Percentiles rank a stretch among this genome's conserved stretches.
phyloP scores from a whole-genome alignment of 805 yeast species.

The Geotrichum ghanense region DNA sequence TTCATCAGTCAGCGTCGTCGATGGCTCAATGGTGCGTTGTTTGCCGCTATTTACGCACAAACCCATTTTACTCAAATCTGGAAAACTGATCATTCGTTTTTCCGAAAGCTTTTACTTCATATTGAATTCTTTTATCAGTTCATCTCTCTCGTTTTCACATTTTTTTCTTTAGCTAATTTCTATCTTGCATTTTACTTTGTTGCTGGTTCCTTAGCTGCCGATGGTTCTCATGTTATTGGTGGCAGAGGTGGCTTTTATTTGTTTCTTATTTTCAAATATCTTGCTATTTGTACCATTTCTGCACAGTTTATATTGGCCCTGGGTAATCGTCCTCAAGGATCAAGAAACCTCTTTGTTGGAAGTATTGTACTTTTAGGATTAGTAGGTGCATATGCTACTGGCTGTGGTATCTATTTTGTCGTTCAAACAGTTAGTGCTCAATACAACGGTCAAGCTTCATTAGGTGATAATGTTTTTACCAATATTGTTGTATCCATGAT shows the following conservation, averaged over 20 bases:
- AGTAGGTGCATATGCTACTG: slow-evolving; percentile 71
- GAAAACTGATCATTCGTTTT: slow-evolving; percentile 71
- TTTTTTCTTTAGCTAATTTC: slow-evolving; percentile 87
- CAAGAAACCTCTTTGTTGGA: slow-evolving; percentile 61
- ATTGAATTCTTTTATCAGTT: slow-evolving; percentile 85
- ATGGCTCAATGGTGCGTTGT: slow-evolving; percentile 96
- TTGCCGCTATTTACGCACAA: slow-evolving; percentile 88
- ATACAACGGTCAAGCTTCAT: slow-evolving; percentile 16
- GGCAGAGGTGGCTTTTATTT: slow-evolving; percentile 64
- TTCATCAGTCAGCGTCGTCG: slow-evolving; percentile 93
- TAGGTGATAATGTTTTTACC: slow-evolving; percentile 33
- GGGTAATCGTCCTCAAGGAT: slow-evolving; percentile 98
- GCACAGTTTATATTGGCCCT: slow-evolving; percentile 87
- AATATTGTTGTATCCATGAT: slow-evolving; percentile 75
- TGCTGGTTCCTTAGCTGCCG: slow-evolving; percentile 66
- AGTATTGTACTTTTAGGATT: slow-evolving; percentile 63
- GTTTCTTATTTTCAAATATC: slow-evolving; percentile 76
- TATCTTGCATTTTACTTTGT: slow-evolving; percentile 86
- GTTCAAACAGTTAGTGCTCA: slow-evolving; percentile 38
- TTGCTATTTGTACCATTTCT: slow-evolving; percentile 70
- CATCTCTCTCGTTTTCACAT: slow-evolving; percentile 67
- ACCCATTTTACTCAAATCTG: slow-evolving; percentile 79
- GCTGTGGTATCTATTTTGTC: slow-evolving; percentile 76
- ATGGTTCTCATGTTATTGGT: slow-evolving; percentile 27
- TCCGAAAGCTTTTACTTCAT: slow-evolving; percentile 74